Base-by-base conservation (phyloP, 345 rosid species). In the Moringa oleifera region DNA sequence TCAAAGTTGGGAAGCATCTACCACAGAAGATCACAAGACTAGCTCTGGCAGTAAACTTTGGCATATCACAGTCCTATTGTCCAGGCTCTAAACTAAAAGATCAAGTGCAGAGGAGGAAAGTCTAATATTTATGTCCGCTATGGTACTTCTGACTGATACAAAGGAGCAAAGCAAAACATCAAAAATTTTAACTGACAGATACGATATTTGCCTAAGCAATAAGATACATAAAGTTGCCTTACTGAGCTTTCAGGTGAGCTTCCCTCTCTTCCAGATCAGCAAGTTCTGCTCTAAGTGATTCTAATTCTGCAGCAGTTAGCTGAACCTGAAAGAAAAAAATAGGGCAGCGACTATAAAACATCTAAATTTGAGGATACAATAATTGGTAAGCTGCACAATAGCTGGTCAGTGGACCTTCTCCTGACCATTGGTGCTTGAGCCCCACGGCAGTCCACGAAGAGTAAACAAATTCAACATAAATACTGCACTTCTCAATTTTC, bases 201-300 rank as follows among this genome's bases (percentile, higher is more conserved):
- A n/a, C n/a, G n/a, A n/a, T n/a, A n/a, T n/a, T n/a, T n/a, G n/a
- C n/a, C n/a, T 51, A 13, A 19, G 67, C 51, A 55, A 51, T 18
- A 46, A 64, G 58, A 71, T 4, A 28, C 55, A 21, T 37, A 65
- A 71, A 50, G 62, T 53, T 61, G 20, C 58, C 91, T 81, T 78
- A 90, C 97, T 80, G 97, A 16, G 99, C 99, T 76, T 82, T 90
- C 67, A 88, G 81, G 79, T 81, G 79, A 71, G 96, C 80, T 76
- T 86, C 97, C 69, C 91, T 86, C 70, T 94, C 97, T 83, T 94
- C 99, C 64, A 88, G 45, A 54, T 83, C 92, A 58, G 85, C 81
- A 20, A 94, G 79, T 70, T 86, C 92, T 58, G 99, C 66, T 66
- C 83, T 75, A 72, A 94, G 95, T 24, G 92, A 86, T 69, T 81